Evolutionary conservation across 106 monocot species (phyloP).

Genomic region (Cymbidium sinense): DNA sequence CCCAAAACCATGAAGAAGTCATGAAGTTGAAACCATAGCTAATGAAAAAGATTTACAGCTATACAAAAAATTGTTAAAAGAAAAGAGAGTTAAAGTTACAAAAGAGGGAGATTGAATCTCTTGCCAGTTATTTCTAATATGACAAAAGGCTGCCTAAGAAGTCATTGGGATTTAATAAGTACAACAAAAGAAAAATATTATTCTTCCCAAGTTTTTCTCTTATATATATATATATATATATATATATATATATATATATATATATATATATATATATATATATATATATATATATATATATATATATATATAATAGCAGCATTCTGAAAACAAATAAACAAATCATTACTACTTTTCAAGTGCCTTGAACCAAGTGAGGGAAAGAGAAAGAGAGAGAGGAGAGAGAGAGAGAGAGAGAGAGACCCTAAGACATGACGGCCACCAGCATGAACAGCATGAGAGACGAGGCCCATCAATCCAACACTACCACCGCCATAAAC

Average conservation of each 20-base stretch:
- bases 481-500: constrained; percentile 67
- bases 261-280: too few species aligned
- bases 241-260: too few species aligned
- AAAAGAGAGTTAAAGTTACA: background rate
- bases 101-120: background rate
- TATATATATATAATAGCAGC: too few species aligned
- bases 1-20: background rate
- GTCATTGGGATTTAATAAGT: background rate
- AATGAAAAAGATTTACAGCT: background rate
- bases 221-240: too few species aligned
- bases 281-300: too few species aligned
- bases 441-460: constrained; percentile 47
- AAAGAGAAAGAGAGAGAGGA: background rate
- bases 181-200: background rate
- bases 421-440: constrained; percentile 60
- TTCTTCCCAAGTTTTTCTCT: background rate
- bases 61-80: background rate
- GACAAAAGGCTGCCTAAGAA: background rate
- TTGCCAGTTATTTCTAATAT: background rate
- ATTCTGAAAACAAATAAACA: too few species aligned
- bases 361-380: too few species aligned
- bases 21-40: background rate
- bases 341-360: too few species aligned
- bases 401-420: constrained; percentile 17
- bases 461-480: constrained; percentile 56